Conservation (phyloP, 2,329 filamentous ascomycete genomes). For the Hypomyces rosellus region DNA sequence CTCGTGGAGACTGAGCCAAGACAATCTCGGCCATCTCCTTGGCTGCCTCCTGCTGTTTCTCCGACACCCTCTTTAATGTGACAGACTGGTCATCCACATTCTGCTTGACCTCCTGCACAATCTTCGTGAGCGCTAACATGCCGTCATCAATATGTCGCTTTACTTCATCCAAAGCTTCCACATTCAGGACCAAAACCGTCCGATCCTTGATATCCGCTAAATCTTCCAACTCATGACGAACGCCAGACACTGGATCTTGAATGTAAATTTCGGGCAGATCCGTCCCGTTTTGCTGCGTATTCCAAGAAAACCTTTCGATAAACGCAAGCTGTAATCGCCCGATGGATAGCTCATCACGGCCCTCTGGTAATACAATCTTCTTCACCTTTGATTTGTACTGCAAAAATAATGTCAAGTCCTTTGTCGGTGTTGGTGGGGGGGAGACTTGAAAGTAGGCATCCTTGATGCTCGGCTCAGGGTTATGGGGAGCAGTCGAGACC, state of each 20-base stretch:
- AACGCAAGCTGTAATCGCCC: slow-evolving; percentile 89
- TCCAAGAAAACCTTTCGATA: slow-evolving; percentile 99
- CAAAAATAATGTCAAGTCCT: slow-evolving; percentile 87
- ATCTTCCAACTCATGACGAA: slow-evolving; percentile 95
- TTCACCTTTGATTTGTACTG: slow-evolving; percentile 98
- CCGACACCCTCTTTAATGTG: slow-evolving; percentile 78
- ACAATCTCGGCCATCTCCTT: slow-evolving; percentile 64
- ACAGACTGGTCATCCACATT: slow-evolving; percentile 77
- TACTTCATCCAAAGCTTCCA: slow-evolving; percentile 90
- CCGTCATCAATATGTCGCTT: slow-evolving; percentile 95
- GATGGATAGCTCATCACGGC: slow-evolving; percentile 76
- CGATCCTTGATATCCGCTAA: slow-evolving; percentile 89
- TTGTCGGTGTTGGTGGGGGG: slow-evolving; percentile 61
- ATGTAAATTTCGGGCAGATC: slow-evolving; percentile 97
- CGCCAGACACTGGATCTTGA: slow-evolving; percentile 88
- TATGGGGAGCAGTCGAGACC: slow-evolving; percentile 13
- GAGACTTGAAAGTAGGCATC: slow-evolving; percentile 52
- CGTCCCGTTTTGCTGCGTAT: slow-evolving; percentile 86
- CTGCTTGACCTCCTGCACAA: slow-evolving; percentile 82
- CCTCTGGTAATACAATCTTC: slow-evolving; percentile 85
- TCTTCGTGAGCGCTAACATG: slow-evolving; percentile 67
- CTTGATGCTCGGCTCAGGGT: slow-evolving; percentile 37
- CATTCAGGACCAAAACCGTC: slow-evolving; percentile 88
- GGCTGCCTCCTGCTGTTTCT: slow-evolving; percentile 81
- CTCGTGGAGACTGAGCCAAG: slow-evolving; percentile 21